Evolutionary conservation across 352 stramenopile species (phyloP), one percentile per base, ranked within the genome.

Genomic region (Pythium coloratum): DNA sequence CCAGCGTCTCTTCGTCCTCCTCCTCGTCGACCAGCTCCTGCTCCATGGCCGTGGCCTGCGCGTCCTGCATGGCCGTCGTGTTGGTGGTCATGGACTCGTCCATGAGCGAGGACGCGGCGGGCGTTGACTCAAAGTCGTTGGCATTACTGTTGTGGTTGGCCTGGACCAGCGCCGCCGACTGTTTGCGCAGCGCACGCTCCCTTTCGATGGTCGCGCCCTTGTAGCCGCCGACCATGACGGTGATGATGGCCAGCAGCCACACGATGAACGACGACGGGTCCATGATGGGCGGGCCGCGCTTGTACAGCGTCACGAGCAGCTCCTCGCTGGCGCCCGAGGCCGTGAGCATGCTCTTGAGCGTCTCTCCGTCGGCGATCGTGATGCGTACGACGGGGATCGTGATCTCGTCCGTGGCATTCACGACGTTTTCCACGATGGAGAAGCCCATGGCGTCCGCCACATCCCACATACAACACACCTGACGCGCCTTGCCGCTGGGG

Each of bases 401-500:
- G 13, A 94, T 77, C 28, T 84, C 66, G 38, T 60, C 67, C 40
- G 75, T 72, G 49, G 74, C 72, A 46, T 78, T 72, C 8, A 67
- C 62, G 20, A 87, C 72, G 2, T 75, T 36, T 30, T 74, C 60
- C 20, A 51, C 68, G 6, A 24, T 12, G 28, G 73, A 64, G 57
- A 90, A 91, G 49, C 80, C 81, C 75, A 94, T 92, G 59, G 75
- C 69, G 62, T 94, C 84, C 6, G 84, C 80, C 13, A 93, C 76
- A 64, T 92, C 84, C 84, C 86, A 94, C n/a, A 72, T 75, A 42
- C 86, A 94, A 68, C 86, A 94, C 18, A 94, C 82, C 55, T 88
- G 78, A 16, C 82, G 71, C 26, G 65, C 70, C 12, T 67, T 73
- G 24, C 81, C 80, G 20, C 74, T 86, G 0, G 86, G 86, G 34